A percentile compares a stretch with the other conserved stretches of the same genome.
phyloP scores from a whole-genome alignment of 2,329 filamentous ascomycete genomes.

The Aspergillus quadrilineatus region DNA sequence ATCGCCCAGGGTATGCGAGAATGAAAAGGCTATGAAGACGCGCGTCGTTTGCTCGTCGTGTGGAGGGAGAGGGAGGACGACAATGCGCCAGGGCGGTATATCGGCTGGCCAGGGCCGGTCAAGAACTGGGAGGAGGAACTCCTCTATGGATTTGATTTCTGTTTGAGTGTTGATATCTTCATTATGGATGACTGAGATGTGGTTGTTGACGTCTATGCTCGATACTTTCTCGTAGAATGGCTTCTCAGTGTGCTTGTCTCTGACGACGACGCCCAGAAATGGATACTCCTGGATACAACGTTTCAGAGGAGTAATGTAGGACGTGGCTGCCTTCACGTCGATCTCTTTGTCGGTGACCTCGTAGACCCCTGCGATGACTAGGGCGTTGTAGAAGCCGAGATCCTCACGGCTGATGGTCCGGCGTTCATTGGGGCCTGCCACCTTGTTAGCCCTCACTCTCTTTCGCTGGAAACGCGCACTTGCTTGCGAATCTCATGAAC shows the following conservation, averaged over 20 bases:
- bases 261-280: conserved; percentile 39
- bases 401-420: conserved; percentile 44
- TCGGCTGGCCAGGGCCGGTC: conserved; percentile 32
- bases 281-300: conserved; percentile 42
- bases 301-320: conserved; percentile 35
- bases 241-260: conserved; percentile 38
- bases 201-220: conserved; percentile 39
- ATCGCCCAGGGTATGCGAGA: conserved; percentile 48
- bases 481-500: conserved; percentile 30
- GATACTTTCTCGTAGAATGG: conserved; percentile 33
- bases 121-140: conserved; percentile 30
- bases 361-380: conserved; percentile 42
- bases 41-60: conserved; percentile 8
- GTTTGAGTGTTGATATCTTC: conserved; percentile 7
- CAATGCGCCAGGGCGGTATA: conserved; percentile 47
- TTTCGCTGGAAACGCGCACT: conserved; percentile 8
- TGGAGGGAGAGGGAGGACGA: conserved; percentile 33
- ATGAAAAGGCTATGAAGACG: conserved; percentile 43
- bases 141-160: conserved; percentile 23
- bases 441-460: conserved; percentile 6
- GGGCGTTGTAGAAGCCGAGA: conserved; percentile 42
- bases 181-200: conserved; percentile 34
- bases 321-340: conserved; percentile 20
- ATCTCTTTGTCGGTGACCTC: conserved; percentile 16
- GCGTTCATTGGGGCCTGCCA: conserved; percentile 41